A percentile compares a stretch with the other conserved stretches of the same genome.
These are phyloP conservation scores for Sarocladium brachiariae DNA, from an alignment of 2,329 filamentous ascomycete species.

Conservation along the genomic window DNA sequence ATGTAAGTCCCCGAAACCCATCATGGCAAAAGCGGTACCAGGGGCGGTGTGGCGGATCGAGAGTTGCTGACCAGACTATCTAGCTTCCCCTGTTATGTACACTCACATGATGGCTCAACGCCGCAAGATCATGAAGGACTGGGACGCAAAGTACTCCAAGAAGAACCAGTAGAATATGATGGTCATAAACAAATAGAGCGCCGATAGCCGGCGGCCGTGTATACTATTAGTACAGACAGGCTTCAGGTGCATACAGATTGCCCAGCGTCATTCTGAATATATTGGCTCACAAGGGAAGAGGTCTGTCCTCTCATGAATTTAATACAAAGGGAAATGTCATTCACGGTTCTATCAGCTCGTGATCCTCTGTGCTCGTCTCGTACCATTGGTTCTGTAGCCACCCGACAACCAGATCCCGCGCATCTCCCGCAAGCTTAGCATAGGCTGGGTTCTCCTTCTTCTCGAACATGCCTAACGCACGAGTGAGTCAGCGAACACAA, in stretches of 20 bases:
- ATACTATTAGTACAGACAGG: too few species aligned
- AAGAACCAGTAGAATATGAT: constrained; percentile 30
- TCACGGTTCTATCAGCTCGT: neutral
- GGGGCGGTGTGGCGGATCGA: too few species aligned
- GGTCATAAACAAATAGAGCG: too few species aligned
- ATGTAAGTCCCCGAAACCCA: constrained; percentile 44
- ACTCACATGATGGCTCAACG: constrained; percentile 94
- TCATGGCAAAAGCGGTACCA: too few species aligned
- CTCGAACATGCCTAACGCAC: constrained; percentile 60
- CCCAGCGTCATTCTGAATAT: neutral
- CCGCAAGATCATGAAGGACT: constrained; percentile 65
- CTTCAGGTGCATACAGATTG: too few species aligned
- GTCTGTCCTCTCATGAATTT: neutral
- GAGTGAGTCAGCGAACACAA: constrained; percentile 13
- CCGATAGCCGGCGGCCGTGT: too few species aligned
- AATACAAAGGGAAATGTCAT: neutral
- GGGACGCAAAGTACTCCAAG: constrained; percentile 37
- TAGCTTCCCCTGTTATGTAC: constrained; percentile 45
- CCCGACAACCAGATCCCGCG: constrained; percentile 55
- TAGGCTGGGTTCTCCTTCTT: constrained; percentile 67
- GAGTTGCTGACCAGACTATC: neutral
- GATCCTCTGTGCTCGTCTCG: constrained; percentile 37
- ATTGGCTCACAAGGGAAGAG: neutral
- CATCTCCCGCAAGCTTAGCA: constrained; percentile 56
- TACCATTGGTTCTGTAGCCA: constrained; percentile 67